These are phyloP conservation scores for Venturia nashicola DNA, from an alignment of 2,329 filamentous ascomycete genomes.

Conservation along the genomic window DNA sequence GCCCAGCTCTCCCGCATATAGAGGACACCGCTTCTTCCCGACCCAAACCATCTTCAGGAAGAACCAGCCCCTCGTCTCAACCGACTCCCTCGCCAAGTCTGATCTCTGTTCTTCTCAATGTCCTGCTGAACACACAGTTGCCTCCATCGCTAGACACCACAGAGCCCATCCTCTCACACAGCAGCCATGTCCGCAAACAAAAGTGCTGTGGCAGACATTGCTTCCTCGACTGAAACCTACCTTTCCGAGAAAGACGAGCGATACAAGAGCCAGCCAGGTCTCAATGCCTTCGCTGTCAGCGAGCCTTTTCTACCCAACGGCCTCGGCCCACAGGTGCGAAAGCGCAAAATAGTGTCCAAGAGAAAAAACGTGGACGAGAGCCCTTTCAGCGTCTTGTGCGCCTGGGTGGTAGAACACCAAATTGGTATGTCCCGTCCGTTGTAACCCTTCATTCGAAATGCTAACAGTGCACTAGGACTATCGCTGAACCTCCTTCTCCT, in stretches of 20 bases:
- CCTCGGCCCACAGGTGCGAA: background rate
- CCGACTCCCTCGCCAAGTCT: background rate
- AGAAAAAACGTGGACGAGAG: constrained; percentile 36
- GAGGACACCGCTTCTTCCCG: constrained; percentile 1
- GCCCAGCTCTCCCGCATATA: background rate
- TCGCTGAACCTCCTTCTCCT: constrained; percentile 77
- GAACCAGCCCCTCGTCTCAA: background rate
- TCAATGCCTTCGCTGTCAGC: constrained; percentile 3
- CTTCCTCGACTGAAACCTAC: background rate
- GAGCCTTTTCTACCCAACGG: constrained; percentile 2
- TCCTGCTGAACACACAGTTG: background rate
- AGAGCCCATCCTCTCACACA: background rate
- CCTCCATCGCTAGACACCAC: background rate
- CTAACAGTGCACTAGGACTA: constrained; percentile 45
- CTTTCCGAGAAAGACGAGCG: background rate
- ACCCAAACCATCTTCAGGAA: background rate
- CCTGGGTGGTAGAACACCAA: constrained; percentile 68
- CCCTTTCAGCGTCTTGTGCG: constrained; percentile 46
- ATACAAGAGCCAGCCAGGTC: background rate
- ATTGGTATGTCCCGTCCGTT: constrained; percentile 47
- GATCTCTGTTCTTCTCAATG: background rate
- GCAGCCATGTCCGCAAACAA: background rate
- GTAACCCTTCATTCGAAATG: background rate
- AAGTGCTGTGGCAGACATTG: background rate
- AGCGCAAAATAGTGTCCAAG: background rate